Evolutionary conservation across 148 eudicot species (phyloP), one percentile per base, ranked within the genome.

Genomic region (Camellia sinensis): DNA sequence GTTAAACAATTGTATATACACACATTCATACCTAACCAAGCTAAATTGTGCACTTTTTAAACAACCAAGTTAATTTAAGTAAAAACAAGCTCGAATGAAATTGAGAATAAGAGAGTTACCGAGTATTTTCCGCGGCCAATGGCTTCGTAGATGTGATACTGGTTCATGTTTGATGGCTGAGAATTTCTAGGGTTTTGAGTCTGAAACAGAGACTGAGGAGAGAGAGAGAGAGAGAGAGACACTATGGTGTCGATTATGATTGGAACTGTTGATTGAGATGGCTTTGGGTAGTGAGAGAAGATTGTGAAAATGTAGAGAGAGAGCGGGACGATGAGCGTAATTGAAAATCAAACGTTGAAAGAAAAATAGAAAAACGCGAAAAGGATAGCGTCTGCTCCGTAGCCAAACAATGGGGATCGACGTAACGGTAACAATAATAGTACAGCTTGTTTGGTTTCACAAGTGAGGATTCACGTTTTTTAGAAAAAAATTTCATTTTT

Each of bases 81-180:
- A 61, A 7, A 14, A 67, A 69, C 7, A 70, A 67, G 22, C 15
- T 65, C 6, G 17, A 62, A 71, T 0, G 48, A 40, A 41, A 69
- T 48, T 10, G 4, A 18, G 61, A n/a, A 59, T 29, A 29, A 75
- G 70, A 79, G 4, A 3, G 3, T 63, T 91, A 93, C 99, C 90
- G 99, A 92, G 88, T 88, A 83, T 84, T 91, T 96, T 14, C 98
- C 99, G 7, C 84, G 89, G 79, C 99, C 99, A 43, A 93, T 92
- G 11, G 97, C 97, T 84, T 93, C 95, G 52, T 91, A 93, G 62
- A 93, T 88, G 86, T 96, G 99, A 88, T 90, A 93, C 57, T 96
- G 88, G 84, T 96, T 89, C 98, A 95, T 95, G 71, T 53, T 46
- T 22, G n/a, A 17, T 19, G 67, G 21, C 22, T 18, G 8, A 66